A percentile compares a stretch with the other conserved stretches of the same genome.
These are phyloP conservation scores for Clarireedia monteithiana DNA, from an alignment of 2,329 filamentous ascomycete species.

Conservation along the genomic window DNA sequence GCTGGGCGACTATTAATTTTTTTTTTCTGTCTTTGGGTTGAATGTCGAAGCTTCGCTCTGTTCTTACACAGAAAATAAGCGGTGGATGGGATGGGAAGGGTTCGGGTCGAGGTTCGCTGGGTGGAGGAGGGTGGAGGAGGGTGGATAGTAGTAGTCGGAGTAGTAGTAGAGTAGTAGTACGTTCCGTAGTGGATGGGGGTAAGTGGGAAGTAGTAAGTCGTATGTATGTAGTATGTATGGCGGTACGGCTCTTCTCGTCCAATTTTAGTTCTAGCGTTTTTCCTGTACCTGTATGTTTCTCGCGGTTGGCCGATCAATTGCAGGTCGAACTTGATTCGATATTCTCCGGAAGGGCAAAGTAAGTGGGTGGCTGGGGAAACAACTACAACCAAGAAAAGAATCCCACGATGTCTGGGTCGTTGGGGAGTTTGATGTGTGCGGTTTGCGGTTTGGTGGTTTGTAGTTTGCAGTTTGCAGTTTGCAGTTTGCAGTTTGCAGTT, in stretches of 20 bases:
- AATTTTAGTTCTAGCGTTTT: conserved; percentile 1
- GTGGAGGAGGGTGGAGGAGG: not conserved
- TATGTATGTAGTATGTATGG: not conserved
- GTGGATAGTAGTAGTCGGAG: too few relatives aligned
- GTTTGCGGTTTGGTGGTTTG: too few relatives aligned
- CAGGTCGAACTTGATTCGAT: not conserved
- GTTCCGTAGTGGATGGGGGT: not conserved
- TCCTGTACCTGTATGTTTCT: not conserved
- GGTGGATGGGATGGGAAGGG: not conserved
- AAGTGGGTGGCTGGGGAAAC: conserved; percentile 9
- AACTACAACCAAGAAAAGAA: not conserved
- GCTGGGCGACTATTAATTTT: conserved; percentile 2
- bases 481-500: not conserved
- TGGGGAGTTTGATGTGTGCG: too few relatives aligned
- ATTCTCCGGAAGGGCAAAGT: not conserved
- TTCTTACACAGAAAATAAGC: conserved; percentile 1
- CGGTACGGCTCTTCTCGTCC: not conserved
- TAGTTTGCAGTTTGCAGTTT: not conserved
- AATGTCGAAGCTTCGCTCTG: not conserved
- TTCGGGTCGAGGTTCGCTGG: not conserved
- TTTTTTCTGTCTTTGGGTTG: not conserved
- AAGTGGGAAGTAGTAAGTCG: not conserved
- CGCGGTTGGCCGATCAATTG: conserved; percentile 5
- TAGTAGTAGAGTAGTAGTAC: not conserved
- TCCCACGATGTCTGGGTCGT: not conserved